Evolutionary conservation across 2,329 filamentous ascomycete species (phyloP).

Genomic region (Apiospora aurea): DNA sequence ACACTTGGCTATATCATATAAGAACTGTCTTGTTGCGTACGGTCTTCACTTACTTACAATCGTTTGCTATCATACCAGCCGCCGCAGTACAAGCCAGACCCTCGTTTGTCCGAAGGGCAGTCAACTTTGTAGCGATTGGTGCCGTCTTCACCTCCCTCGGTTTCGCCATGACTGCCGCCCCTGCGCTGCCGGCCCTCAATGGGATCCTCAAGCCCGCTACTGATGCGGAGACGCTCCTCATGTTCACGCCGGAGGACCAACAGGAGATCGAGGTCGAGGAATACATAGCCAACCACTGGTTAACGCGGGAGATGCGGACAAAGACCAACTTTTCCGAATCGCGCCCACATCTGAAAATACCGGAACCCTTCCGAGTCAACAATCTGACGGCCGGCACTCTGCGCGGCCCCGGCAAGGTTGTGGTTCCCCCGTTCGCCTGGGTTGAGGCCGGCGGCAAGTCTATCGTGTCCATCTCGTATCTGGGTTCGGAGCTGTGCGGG

Average conservation of each 20-base stretch:
- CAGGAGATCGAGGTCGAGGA: slow-evolving; percentile 69
- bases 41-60: slow-evolving; percentile 29
- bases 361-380: slow-evolving; percentile 69
- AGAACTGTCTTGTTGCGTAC: neutral
- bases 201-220: slow-evolving; percentile 59
- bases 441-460: slow-evolving; percentile 72
- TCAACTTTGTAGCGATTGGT: slow-evolving; percentile 54
- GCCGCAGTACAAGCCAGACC: slow-evolving; percentile 27
- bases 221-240: slow-evolving; percentile 75
- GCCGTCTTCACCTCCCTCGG: slow-evolving; percentile 57
- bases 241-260: slow-evolving; percentile 67
- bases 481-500: slow-evolving; percentile 83
- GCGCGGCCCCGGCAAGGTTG: slow-evolving; percentile 75
- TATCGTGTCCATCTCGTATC: slow-evolving; percentile 75
- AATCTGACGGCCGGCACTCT: slow-evolving; percentile 86
- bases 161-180: slow-evolving; percentile 63
- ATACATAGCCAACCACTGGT: slow-evolving; percentile 76
- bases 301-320: slow-evolving; percentile 72
- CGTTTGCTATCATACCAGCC: slow-evolving; percentile 33
- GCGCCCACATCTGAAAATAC: slow-evolving; percentile 88
- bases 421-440: slow-evolving; percentile 83
- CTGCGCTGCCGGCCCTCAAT: slow-evolving; percentile 56
- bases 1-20: slow-evolving; percentile 12
- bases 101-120: slow-evolving; percentile 52
- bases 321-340: slow-evolving; percentile 75